Conservation (phyloP, 176 grass and related monocot species). For the Carex myosuroides region DNA sequence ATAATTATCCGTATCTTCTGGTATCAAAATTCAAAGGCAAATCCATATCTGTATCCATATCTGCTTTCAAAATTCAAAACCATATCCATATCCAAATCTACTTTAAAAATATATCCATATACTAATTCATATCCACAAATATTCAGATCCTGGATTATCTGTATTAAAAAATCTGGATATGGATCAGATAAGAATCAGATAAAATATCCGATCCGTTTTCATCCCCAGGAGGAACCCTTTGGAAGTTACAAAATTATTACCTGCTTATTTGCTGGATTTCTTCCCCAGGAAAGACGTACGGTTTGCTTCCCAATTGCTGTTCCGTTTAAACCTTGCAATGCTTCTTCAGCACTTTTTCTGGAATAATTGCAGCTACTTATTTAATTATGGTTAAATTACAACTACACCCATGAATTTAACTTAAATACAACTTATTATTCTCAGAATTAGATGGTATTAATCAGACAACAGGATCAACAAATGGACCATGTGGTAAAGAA, state of each 20-base stretch:
- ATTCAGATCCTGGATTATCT: too few species aligned
- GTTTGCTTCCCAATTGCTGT: constrained; percentile 70
- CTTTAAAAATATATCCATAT: too few species aligned
- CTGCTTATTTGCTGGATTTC: constrained; percentile 92
- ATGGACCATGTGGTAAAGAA: not conserved
- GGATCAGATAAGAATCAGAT: too few species aligned
- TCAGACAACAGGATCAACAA: not conserved
- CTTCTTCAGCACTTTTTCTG: constrained; percentile 90
- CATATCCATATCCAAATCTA: too few species aligned
- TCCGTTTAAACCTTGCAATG: constrained; percentile 81
- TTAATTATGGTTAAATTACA: not conserved
- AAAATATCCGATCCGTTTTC: too few species aligned
- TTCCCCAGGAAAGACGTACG: constrained; percentile 90
- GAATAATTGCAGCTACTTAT: not conserved
- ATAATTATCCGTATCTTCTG: too few species aligned
- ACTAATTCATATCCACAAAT: too few species aligned
- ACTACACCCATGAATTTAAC: not conserved
- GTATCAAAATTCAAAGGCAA: too few species aligned
- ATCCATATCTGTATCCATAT: too few species aligned
- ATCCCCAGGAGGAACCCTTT: not conserved
- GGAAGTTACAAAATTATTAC: constrained; percentile 12
- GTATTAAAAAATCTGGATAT: too few species aligned
- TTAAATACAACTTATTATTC: not conserved
- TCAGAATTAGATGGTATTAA: not conserved
- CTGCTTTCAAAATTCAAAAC: too few species aligned